These are phyloP conservation scores for Termitomyces sp. DNA, from an alignment of 1,284 basidiomycete genomes.

Conservation along the genomic window DNA sequence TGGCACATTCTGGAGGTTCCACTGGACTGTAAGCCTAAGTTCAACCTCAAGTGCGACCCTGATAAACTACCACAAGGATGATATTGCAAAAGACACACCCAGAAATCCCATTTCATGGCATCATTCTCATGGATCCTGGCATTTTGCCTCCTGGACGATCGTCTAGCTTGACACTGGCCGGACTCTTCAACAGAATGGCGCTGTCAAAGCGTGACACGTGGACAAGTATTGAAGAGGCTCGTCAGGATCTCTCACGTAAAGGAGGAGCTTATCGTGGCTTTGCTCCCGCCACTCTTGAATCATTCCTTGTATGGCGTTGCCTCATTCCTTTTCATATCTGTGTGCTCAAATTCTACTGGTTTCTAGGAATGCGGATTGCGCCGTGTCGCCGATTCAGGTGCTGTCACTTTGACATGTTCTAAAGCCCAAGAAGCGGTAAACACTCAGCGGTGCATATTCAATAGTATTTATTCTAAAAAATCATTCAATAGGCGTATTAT, in stretches of 20 bases:
- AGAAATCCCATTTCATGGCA: conserved; percentile 1
- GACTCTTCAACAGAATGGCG: conserved; percentile 6
- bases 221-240: conserved; percentile 4
- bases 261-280: conserved; percentile 10
- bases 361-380: conserved; percentile 4
- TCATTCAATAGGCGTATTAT: conserved; percentile 5
- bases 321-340: neutral
- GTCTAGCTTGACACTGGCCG: conserved; percentile 2
- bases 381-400: neutral
- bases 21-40: conserved; percentile 5
- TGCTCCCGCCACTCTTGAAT: conserved; percentile 1
- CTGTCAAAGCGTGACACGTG: conserved; percentile 6
- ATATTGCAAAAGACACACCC: conserved; percentile 2
- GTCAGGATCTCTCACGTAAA: conserved; percentile 7
- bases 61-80: neutral
- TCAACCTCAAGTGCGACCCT: neutral
- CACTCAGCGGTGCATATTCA: neutral
- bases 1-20: conserved; percentile 8
- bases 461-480: neutral
- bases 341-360: neutral
- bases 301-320: conserved; percentile 1
- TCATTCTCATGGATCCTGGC: conserved; percentile 7
- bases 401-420: conserved; percentile 5
- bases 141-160: conserved; percentile 2
- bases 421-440: conserved; percentile 5